A percentile compares a stretch with the other conserved stretches of the same genome.
These are phyloP conservation scores for Saccharomycopsis sp. DNA, from an alignment of 805 yeast species.

Conservation along the genomic window DNA sequence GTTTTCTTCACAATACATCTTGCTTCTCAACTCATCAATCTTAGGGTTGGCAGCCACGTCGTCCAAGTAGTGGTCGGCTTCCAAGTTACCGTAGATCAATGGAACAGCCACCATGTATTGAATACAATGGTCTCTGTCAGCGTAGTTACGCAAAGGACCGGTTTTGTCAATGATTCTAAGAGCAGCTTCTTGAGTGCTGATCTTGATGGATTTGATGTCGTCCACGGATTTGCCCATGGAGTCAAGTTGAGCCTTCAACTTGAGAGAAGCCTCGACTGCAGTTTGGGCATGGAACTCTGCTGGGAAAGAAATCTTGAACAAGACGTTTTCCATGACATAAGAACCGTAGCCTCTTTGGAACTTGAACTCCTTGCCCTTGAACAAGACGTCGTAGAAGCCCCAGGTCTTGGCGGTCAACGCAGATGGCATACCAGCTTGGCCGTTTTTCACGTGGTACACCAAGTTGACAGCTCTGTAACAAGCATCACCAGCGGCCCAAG, in stretches of 20 bases:
- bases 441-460: conserved; percentile 42
- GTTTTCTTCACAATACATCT: conserved; percentile 48
- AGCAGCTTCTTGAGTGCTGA: conserved; percentile 54
- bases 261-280: conserved; percentile 51
- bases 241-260: conserved; percentile 31
- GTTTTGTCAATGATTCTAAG: conserved; percentile 49
- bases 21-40: conserved; percentile 42
- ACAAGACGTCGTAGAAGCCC: conserved; percentile 58
- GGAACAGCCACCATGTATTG: conserved; percentile 57
- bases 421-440: conserved; percentile 44
- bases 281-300: conserved; percentile 63
- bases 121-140: conserved; percentile 58
- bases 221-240: conserved; percentile 35
- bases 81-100: conserved; percentile 43
- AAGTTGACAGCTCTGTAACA: conserved; percentile 49
- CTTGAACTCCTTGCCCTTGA: conserved; percentile 41
- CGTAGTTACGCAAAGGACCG: conserved; percentile 54
- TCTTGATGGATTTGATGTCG: conserved; percentile 41
- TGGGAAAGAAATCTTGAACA: conserved; percentile 54
- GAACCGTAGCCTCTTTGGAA: conserved; percentile 48
- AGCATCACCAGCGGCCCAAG: conserved; percentile 65
- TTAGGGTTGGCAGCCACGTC: conserved; percentile 41
- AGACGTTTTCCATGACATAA: conserved; percentile 54
- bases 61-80: conserved; percentile 51
- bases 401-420: conserved; percentile 48